Base-by-base conservation (phyloP, 192 early-diverging fungal species). In the Coemansia sp. region DNA sequence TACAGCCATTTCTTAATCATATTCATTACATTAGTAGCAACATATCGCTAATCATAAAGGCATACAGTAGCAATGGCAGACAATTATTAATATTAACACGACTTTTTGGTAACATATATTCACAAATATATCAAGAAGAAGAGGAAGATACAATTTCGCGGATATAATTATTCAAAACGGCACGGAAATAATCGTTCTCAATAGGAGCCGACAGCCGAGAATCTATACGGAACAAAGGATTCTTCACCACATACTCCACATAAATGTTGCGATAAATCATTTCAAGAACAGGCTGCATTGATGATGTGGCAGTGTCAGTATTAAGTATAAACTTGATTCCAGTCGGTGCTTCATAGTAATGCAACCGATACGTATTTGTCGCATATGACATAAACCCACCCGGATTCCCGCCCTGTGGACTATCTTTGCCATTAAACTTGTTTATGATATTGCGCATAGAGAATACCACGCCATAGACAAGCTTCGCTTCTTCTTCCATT, bases 381-480 rank as follows among this genome's bases (percentile, higher is more conserved):
- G 83, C 85, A 75, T 92, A 96, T 1, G 73, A 75, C 64, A 70
- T 66, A 42, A 81, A 81, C 12, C 78, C 78, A 5, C 78, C 78
- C 0, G 70, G 73, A 41, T 81, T 81, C 12, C 78, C 78, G 13
- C 78, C 78, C 37, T 64, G 69, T 7, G 73, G 61, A 6, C 66
- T 42, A 36, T 76, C 71, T 43, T 73, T 79, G 51, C 73, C 72
- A 69, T 83, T 87, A 3, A 98, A 83, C 71, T 97, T 97, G 61
- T 83, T 87, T 52, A 95, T 90, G 18, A 97, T 87, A 68, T 97
- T 98, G 56, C 91, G 83, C 37, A 95, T 85, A 12, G 93, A 95
- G 56, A 90, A 93, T 13, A 96, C 88, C n/a, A 96, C 94, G 64
- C 96, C 96, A 71, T 97, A 98, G 16, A 98, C 94, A 16, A 98